Evolutionary conservation across 108 stramenopile genomes (phyloP).

Genomic region (Fragilaria radians): DNA sequence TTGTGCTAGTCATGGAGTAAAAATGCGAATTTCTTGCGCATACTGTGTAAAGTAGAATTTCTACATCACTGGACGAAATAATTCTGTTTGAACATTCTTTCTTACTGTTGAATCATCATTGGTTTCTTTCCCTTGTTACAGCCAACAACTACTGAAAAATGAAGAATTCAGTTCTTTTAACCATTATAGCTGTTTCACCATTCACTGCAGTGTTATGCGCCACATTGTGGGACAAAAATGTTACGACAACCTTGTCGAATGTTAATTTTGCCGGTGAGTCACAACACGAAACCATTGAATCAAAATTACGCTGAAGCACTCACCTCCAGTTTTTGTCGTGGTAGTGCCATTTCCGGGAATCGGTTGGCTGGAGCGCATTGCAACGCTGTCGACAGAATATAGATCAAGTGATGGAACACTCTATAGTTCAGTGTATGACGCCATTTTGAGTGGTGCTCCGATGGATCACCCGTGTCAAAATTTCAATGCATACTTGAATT

Average conservation of each 20-base stretch:
- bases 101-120: no score
- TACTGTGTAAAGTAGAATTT: no score
- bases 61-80: no score
- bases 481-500: constrained; percentile 63
- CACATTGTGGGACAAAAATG: constrained; percentile 1
- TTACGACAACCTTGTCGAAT: not conserved
- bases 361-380: constrained; percentile 42
- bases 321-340: not conserved
- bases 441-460: constrained; percentile 35
- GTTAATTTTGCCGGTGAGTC: not conserved
- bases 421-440: constrained; percentile 44
- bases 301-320: not conserved
- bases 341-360: constrained; percentile 48
- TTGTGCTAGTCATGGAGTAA: no score
- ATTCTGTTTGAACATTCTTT: no score
- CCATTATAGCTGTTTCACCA: not conserved
- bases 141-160: no score
- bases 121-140: no score
- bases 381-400: constrained; percentile 15
- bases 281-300: no score
- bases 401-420: constrained; percentile 17
- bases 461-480: constrained; percentile 40
- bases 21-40: no score
- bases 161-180: no score
- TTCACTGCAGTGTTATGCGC: not conserved